These are phyloP conservation scores for Mortierella sp. DNA, from an alignment of 371 early-diverging fungal species.

Conservation along the genomic window DNA sequence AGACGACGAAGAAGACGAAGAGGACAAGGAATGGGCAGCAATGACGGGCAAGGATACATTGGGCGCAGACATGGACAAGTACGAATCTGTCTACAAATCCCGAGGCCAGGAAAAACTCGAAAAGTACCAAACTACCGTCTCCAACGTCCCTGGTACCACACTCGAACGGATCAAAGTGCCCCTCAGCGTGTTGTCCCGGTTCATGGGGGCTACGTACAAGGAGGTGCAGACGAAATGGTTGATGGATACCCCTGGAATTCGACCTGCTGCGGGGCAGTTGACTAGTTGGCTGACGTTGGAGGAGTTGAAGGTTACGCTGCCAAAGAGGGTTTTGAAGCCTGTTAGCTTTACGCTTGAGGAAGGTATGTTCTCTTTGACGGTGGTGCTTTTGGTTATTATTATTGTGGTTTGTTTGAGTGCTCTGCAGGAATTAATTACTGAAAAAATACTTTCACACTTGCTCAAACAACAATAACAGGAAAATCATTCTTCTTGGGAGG, in stretches of 20 bases:
- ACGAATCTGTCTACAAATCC: constrained; percentile 25
- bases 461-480: constrained; percentile 13
- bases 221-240: constrained; percentile 40
- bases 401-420: neutral
- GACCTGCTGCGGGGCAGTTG: constrained; percentile 20
- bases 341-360: constrained; percentile 49
- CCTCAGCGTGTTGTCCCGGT: constrained; percentile 35
- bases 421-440: neutral
- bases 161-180: constrained; percentile 46
- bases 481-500: constrained; percentile 58
- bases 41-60: constrained; percentile 36
- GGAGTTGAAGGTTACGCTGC: constrained; percentile 45
- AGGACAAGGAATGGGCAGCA: constrained; percentile 26
- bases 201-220: constrained; percentile 24
- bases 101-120: constrained; percentile 31
- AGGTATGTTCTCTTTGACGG: constrained; percentile 22
- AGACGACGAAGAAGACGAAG: neutral
- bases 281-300: constrained; percentile 48
- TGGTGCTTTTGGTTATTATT: neutral
- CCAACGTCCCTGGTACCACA: constrained; percentile 54
- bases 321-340: constrained; percentile 50
- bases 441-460: neutral
- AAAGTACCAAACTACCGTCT: constrained; percentile 44
- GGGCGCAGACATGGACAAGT: constrained; percentile 24
- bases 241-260: constrained; percentile 56